phyloP scores from a whole-genome alignment of 208 protist species.

The Trypanosoma scelopori region DNA sequence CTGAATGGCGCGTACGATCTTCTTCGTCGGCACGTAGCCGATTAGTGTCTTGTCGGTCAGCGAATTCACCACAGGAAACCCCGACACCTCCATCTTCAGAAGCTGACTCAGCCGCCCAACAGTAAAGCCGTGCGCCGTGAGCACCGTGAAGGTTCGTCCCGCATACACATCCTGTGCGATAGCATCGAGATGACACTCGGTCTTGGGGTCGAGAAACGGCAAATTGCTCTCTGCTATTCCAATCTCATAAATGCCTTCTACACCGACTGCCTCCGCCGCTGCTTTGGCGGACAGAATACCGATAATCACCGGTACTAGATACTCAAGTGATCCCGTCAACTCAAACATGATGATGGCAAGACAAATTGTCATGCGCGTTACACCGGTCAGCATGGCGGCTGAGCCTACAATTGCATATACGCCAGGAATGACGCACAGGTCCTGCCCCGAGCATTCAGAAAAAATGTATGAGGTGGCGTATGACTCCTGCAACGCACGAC shows the following conservation, averaged over 20 bases:
- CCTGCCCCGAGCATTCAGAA: constrained; percentile 58
- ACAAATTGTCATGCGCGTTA: constrained; percentile 92
- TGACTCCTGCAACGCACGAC: constrained; percentile 58
- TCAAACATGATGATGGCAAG: constrained; percentile 95
- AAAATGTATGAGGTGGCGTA: constrained; percentile 59
- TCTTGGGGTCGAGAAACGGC: constrained; percentile 82
- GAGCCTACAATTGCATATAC: constrained; percentile 93
- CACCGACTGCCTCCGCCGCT: constrained; percentile 68
- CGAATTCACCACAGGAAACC: constrained; percentile 74
- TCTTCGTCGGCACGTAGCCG: constrained; percentile 66
- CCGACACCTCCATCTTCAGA: constrained; percentile 59
- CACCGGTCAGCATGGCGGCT: constrained; percentile 89
- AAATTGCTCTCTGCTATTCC: constrained; percentile 73
- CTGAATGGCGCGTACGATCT: constrained; percentile 58
- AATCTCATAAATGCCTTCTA: constrained; percentile 78
- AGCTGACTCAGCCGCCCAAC: constrained; percentile 62
- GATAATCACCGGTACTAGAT: constrained; percentile 78
- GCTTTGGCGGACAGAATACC: constrained; percentile 69
- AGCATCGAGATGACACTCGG: constrained; percentile 64
- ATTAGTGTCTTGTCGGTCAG: constrained; percentile 57
- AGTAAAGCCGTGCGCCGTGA: constrained; percentile 62
- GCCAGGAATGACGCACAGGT: constrained; percentile 83
- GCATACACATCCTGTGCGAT: constrained; percentile 58
- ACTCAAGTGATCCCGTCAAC: constrained; percentile 83
- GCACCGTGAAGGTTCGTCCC: constrained; percentile 50